Conservation (phyloP, 2,329 filamentous ascomycete species). For the Phialemonium atrogriseum region DNA sequence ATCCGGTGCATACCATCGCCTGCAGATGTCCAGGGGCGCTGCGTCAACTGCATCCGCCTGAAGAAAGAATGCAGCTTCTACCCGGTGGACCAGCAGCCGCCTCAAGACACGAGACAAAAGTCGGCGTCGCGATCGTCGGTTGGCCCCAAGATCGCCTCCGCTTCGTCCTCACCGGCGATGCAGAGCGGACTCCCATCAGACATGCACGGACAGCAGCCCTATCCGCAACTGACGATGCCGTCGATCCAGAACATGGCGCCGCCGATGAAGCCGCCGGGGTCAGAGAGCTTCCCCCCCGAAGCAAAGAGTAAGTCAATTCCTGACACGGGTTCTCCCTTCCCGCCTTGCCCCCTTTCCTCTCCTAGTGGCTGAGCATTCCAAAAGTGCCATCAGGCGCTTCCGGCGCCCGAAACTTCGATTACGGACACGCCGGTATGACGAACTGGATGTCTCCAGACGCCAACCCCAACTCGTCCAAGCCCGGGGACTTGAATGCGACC, state of each 20-base stretch:
- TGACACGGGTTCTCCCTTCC: background rate
- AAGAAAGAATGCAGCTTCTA: slow-evolving; percentile 94
- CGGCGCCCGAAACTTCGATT: slow-evolving; percentile 26
- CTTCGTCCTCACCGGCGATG: slow-evolving; percentile 40
- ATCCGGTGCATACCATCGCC: slow-evolving; percentile 79
- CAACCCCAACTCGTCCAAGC: slow-evolving; percentile 30
- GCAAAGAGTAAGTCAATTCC: slow-evolving; percentile 31
- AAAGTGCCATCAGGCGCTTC: slow-evolving; percentile 27
- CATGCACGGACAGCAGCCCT: slow-evolving; percentile 28
- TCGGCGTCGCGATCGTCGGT: slow-evolving; percentile 28
- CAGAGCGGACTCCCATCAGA: slow-evolving; percentile 33
- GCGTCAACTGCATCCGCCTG: slow-evolving; percentile 85
- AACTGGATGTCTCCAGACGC: slow-evolving; percentile 38
- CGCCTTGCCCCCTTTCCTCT: background rate
- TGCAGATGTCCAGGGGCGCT: slow-evolving; percentile 66
- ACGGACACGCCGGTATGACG: slow-evolving; percentile 27
- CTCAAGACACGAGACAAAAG: slow-evolving; percentile 34
- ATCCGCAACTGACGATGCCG: slow-evolving; percentile 34
- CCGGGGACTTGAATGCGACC: slow-evolving; percentile 30
- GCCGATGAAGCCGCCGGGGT: slow-evolving; percentile 28
- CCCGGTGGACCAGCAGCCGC: slow-evolving; percentile 71
- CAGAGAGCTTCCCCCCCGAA: slow-evolving; percentile 29
- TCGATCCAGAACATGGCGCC: slow-evolving; percentile 37
- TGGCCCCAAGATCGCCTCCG: slow-evolving; percentile 31
- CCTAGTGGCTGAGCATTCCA: slow-evolving; percentile 15